Conservation (phyloP, 495 filamentous ascomycete genomes). For the Margaritispora aquatica region DNA sequence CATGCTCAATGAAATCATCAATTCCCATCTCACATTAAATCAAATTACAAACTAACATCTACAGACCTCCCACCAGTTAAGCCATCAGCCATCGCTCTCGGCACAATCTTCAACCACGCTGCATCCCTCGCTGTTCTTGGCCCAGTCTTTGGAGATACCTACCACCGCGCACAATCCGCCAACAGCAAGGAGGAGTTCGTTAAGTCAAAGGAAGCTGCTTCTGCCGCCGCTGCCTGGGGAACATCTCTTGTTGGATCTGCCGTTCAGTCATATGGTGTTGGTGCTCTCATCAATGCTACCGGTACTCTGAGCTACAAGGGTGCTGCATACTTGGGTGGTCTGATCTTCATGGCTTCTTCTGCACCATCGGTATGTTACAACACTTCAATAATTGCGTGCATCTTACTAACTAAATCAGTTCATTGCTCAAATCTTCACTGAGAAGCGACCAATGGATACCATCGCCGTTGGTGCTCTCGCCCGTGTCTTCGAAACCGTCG, state of each 20-base stretch:
- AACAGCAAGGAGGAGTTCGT: constrained; percentile 96
- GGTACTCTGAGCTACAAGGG: constrained; percentile 94
- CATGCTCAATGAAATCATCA: constrained; percentile 2
- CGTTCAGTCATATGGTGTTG: constrained; percentile 89
- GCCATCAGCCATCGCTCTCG: constrained; percentile 94
- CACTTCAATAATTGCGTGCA: background rate
- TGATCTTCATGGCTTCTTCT: constrained; percentile 87
- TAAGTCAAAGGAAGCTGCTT: constrained; percentile 84
- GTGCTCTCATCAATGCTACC: constrained; percentile 91
- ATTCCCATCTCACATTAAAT: constrained; percentile 18
- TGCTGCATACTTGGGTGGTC: constrained; percentile 82
- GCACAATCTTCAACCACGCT: constrained; percentile 90
- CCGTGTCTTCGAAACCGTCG: constrained; percentile 88
- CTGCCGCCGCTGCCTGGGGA: constrained; percentile 84
- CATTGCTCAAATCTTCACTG: constrained; percentile 76
- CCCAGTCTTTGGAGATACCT: constrained; percentile 91
- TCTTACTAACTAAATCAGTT: constrained; percentile 49
- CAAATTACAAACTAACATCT: background rate
- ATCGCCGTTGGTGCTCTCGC: constrained; percentile 78
- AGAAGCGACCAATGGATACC: constrained; percentile 86
- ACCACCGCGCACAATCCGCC: constrained; percentile 83
- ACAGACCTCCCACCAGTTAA: constrained; percentile 92
- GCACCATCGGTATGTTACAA: constrained; percentile 70
- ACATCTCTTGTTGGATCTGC: constrained; percentile 83
- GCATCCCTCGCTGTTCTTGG: constrained; percentile 73